Evolutionary conservation across 805 yeast genomes (phyloP).

Genomic region (Lachancea thermotolerans): DNA sequence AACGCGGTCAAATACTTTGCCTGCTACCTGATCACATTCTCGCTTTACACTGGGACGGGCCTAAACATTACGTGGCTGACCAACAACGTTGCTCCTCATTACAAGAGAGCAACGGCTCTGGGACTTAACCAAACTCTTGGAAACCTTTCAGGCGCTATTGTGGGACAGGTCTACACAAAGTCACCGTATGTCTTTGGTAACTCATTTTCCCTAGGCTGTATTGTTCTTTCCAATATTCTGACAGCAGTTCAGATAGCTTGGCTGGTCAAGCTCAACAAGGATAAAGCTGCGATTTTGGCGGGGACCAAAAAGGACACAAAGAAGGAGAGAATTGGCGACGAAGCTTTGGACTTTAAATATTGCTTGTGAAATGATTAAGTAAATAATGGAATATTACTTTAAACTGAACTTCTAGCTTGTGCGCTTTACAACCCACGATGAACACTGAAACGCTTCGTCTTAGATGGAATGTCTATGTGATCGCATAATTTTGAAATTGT

Average conservation of each 20-base stretch:
- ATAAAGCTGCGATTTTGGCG: slow-evolving; percentile 14
- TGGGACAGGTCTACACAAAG: slow-evolving; percentile 38
- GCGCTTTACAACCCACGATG: too few species aligned
- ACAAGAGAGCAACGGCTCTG: slow-evolving; percentile 38
- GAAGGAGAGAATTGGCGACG: slow-evolving; percentile 22
- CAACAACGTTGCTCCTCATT: slow-evolving; percentile 37
- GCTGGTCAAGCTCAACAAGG: slow-evolving; percentile 18
- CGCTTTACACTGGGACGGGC: slow-evolving; percentile 35
- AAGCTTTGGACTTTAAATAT: slow-evolving; percentile 22
- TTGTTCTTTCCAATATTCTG: slow-evolving; percentile 19
- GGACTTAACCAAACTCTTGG: slow-evolving; percentile 40
- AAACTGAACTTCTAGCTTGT: too few species aligned
- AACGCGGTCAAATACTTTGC: slow-evolving; percentile 35
- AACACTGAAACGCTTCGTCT: too few species aligned
- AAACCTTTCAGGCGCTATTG: slow-evolving; percentile 40
- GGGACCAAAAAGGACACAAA: slow-evolving; percentile 20
- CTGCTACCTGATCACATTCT: slow-evolving; percentile 31
- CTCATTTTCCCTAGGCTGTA: slow-evolving; percentile 35
- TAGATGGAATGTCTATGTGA: too few species aligned
- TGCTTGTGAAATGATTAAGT: slow-evolving; percentile 14
- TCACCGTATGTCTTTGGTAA: slow-evolving; percentile 38
- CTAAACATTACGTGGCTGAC: slow-evolving; percentile 40
- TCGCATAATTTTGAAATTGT: too few species aligned
- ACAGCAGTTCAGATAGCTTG: slow-evolving; percentile 14
- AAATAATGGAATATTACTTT: too few species aligned